A percentile compares a stretch with the other conserved stretches of the same genome.
Conservation (phyloP, 495 filamentous ascomycete genomes). For the Penicillium cataractarum region DNA sequence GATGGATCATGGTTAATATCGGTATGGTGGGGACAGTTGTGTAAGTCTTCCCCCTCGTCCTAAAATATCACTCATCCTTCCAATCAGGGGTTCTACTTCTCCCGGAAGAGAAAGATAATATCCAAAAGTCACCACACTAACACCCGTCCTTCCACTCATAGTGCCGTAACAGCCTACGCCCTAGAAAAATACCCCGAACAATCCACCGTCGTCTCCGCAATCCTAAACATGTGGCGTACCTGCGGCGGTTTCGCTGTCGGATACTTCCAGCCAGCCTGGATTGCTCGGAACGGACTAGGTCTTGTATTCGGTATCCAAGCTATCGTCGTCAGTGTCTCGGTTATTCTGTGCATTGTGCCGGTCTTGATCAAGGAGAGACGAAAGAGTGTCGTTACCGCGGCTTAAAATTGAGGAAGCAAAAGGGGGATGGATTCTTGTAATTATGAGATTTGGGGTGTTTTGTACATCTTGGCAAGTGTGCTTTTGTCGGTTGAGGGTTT, state of each 20-base stretch:
- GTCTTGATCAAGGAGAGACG: slow-evolving; percentile 25
- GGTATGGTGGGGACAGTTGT: slow-evolving; percentile 44
- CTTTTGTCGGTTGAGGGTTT: not conserved
- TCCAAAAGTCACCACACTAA: not conserved
- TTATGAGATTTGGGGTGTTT: not conserved
- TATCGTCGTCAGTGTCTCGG: slow-evolving; percentile 37
- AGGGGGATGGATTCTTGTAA: not conserved
- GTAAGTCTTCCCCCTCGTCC: slow-evolving; percentile 28
- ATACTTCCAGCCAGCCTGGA: slow-evolving; percentile 54
- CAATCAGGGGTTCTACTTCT: no score
- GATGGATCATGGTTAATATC: slow-evolving; percentile 45
- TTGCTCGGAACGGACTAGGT: slow-evolving; percentile 40
- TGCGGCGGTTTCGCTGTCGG: slow-evolving; percentile 50
- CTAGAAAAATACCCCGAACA: slow-evolving; percentile 50
- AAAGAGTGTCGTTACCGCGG: not conserved
- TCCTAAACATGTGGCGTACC: slow-evolving; percentile 50
- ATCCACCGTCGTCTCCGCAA: slow-evolving; percentile 44
- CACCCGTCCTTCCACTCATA: slow-evolving; percentile 8
- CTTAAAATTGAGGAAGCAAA: not conserved
- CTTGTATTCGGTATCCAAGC: slow-evolving; percentile 51
- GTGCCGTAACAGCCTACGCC: slow-evolving; percentile 42
- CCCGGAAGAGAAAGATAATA: not conserved
- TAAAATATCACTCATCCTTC: no score
- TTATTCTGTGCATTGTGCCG: slow-evolving; percentile 38
- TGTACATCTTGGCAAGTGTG: not conserved